These are phyloP conservation scores for Sequoia sempervirens DNA, from an alignment of 75 land plant species.

Conservation along the genomic window DNA sequence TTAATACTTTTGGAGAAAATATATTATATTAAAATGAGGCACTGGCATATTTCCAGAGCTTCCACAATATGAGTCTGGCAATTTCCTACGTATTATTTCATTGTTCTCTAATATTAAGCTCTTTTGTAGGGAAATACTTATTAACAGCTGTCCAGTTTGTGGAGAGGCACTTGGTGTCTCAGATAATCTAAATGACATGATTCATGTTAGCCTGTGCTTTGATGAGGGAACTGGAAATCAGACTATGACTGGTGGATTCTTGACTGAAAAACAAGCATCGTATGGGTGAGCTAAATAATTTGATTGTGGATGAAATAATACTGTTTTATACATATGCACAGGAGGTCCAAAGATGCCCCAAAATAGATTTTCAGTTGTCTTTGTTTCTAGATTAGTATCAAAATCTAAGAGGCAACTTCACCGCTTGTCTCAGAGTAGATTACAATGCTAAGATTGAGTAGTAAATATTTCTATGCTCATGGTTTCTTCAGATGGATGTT, in stretches of 20 bases:
- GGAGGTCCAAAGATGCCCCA: neutral
- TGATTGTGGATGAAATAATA: neutral
- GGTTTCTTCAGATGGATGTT: slow-evolving; percentile 80
- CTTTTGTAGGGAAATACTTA: slow-evolving; percentile 58
- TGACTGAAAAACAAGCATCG: slow-evolving; percentile 93
- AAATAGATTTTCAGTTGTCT: neutral
- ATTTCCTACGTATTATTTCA: neutral
- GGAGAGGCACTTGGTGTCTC: slow-evolving; percentile 67
- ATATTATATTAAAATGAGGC: neutral
- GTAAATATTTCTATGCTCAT: neutral
- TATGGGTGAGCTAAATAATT: slow-evolving; percentile 57
- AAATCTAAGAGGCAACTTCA: neutral
- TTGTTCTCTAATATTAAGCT: neutral
- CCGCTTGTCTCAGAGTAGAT: neutral
- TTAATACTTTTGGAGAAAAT: neutral
- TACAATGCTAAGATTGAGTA: neutral
- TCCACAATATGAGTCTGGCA: neutral
- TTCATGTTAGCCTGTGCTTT: slow-evolving; percentile 91
- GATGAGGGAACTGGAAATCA: slow-evolving; percentile 97
- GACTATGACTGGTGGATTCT: slow-evolving; percentile 92
- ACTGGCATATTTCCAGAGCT: neutral
- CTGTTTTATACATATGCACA: neutral
- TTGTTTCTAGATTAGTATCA: neutral
- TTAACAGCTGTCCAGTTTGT: slow-evolving; percentile 89
- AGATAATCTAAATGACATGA: slow-evolving; percentile 65